These are phyloP conservation scores for Stephanodiscus triporus DNA, from an alignment of 108 stramenopile genomes.

Conservation along the genomic window DNA sequence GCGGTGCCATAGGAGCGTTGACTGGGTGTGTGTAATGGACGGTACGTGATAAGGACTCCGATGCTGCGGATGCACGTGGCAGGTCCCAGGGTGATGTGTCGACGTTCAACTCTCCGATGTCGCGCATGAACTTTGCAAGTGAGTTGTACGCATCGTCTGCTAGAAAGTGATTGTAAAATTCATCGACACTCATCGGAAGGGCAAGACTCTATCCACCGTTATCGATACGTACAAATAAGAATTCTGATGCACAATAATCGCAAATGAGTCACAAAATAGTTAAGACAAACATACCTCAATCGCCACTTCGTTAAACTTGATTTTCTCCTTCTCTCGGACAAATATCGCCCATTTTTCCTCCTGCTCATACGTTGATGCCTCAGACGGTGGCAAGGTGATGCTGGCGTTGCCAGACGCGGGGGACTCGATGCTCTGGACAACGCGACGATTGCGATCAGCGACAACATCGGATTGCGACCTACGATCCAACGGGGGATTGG, in stretches of 20 bases:
- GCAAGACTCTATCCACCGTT: slow-evolving; percentile 8
- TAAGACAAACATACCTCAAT: slow-evolving; percentile 20
- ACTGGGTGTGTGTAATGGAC: slow-evolving; percentile 79
- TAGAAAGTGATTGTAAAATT: slow-evolving; percentile 60
- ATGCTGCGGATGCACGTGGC: not conserved
- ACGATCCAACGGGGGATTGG: not conserved
- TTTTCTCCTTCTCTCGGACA: slow-evolving; percentile 25
- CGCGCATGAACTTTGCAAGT: slow-evolving; percentile 57
- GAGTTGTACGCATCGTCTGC: slow-evolving; percentile 56
- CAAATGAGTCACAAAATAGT: not conserved
- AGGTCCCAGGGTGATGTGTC: slow-evolving; percentile 58
- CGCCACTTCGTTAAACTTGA: slow-evolving; percentile 29
- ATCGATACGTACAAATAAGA: not conserved
- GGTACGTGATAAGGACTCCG: slow-evolving; percentile 38
- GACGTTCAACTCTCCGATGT: slow-evolving; percentile 58
- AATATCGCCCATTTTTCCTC: slow-evolving; percentile 31
- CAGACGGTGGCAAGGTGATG: not conserved
- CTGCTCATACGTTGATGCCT: slow-evolving; percentile 9
- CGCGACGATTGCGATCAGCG: not conserved
- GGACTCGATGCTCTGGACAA: too few species aligned
- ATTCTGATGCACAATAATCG: not conserved
- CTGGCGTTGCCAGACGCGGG: not conserved
- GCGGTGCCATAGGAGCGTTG: slow-evolving; percentile 88
- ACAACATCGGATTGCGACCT: not conserved
- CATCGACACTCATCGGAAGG: slow-evolving; percentile 51